phyloP scores from a whole-genome alignment of 2,329 filamentous ascomycete genomes.

The Neodidymelliopsis sp. region DNA sequence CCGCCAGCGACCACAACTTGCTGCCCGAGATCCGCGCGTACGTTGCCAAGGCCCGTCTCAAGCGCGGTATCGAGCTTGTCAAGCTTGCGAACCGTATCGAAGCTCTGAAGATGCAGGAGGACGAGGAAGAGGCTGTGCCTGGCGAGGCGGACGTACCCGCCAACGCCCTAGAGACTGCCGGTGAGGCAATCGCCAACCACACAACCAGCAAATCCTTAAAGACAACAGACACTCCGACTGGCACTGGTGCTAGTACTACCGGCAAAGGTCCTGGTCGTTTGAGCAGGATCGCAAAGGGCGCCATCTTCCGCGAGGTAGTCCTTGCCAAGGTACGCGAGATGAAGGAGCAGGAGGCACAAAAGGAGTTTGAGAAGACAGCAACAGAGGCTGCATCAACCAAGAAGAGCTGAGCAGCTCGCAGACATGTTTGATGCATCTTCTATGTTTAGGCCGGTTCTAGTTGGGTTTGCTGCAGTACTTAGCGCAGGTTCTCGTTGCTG shows the following conservation, averaged over 20 bases:
- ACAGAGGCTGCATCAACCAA: slow-evolving; percentile 38
- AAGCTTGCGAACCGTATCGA: slow-evolving; percentile 97
- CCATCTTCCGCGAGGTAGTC: slow-evolving; percentile 94
- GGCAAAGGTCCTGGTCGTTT: slow-evolving; percentile 59
- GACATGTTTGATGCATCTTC: slow-evolving; percentile 10
- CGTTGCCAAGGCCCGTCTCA: slow-evolving; percentile 88
- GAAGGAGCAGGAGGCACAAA: slow-evolving; percentile 82
- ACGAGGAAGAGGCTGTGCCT: slow-evolving; percentile 76
- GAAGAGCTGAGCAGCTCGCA: slow-evolving; percentile 24
- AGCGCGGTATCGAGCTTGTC: slow-evolving; percentile 93
- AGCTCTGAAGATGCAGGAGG: slow-evolving; percentile 89
- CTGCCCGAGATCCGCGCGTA: slow-evolving; percentile 95
- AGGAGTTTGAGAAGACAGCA: slow-evolving; percentile 69
- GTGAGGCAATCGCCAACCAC: slow-evolving; percentile 50
- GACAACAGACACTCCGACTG: slow-evolving; percentile 12
- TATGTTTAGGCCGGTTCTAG: slow-evolving; percentile 14
- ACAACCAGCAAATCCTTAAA: slow-evolving; percentile 32
- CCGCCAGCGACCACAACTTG: slow-evolving; percentile 94
- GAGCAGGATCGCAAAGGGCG: slow-evolving; percentile 66
- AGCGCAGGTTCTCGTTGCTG: slow-evolving; percentile 29
- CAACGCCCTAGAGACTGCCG: slow-evolving; percentile 66
- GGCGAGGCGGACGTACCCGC: slow-evolving; percentile 67
- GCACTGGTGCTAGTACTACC: slow-evolving; percentile 17
- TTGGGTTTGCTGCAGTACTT: slow-evolving; percentile 32
- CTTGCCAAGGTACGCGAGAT: slow-evolving; percentile 91